These are phyloP conservation scores for Lasiodiplodia theobromae DNA, from an alignment of 2,329 filamentous ascomycete genomes.

Conservation along the genomic window DNA sequence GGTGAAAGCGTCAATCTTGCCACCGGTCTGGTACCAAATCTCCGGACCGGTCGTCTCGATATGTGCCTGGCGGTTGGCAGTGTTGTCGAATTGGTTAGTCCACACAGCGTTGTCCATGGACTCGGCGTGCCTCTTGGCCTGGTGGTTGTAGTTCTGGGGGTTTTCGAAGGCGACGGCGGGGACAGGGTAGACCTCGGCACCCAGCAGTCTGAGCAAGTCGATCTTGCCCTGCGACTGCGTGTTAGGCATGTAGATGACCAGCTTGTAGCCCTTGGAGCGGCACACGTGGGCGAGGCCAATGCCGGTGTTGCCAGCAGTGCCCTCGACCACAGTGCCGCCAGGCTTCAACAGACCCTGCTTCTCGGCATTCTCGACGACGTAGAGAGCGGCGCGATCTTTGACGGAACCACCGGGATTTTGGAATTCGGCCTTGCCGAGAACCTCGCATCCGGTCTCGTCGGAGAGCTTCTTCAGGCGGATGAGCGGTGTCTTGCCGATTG, in stretches of 20 bases:
- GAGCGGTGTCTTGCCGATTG: slow-evolving; percentile 96
- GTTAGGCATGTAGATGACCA: slow-evolving; percentile 99
- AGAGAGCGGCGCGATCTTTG: slow-evolving; percentile 95
- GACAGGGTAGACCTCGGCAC: slow-evolving; percentile 94
- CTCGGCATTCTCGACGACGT: slow-evolving; percentile 92
- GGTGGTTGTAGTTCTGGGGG: slow-evolving; percentile 97
- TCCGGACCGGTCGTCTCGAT: slow-evolving; percentile 97
- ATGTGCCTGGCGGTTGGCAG: slow-evolving; percentile 89
- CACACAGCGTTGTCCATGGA: slow-evolving; percentile 86
- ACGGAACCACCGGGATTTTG: slow-evolving; percentile 97
- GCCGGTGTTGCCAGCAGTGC: slow-evolving; percentile 96
- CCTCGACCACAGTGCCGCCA: slow-evolving; percentile 94
- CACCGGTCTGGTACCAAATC: slow-evolving; percentile 91
- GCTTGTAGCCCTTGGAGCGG: slow-evolving; percentile 86
- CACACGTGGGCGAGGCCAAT: slow-evolving; percentile 98
- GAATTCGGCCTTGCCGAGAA: slow-evolving; percentile 97
- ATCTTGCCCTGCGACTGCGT: slow-evolving; percentile 98
- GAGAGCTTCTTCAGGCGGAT: slow-evolving; percentile 90
- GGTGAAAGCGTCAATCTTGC: slow-evolving; percentile 90
- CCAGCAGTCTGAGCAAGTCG: slow-evolving; percentile 86
- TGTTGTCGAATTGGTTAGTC: slow-evolving; percentile 99
- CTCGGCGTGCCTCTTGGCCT: slow-evolving; percentile 90
- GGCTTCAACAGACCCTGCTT: slow-evolving; percentile 81
- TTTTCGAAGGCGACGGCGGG: slow-evolving; percentile 96
- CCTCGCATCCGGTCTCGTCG: slow-evolving; percentile 87